A percentile compares a stretch with the other conserved stretches of the same genome.
These are phyloP conservation scores for Hymenoscyphus scutula DNA, from an alignment of 2,329 filamentous ascomycete genomes.

Conservation along the genomic window DNA sequence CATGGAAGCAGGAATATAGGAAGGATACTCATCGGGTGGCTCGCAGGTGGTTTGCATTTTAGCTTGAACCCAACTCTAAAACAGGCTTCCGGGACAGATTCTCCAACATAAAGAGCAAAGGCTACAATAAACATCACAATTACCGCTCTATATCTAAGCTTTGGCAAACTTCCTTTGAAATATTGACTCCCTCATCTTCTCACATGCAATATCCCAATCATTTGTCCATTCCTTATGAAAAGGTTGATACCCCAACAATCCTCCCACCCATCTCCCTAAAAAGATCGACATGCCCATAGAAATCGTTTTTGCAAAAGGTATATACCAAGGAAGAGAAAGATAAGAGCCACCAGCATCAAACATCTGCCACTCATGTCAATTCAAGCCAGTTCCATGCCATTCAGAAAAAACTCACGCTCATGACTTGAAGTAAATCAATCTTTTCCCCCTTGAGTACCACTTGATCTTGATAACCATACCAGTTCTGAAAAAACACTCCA, in stretches of 20 bases:
- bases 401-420: slow-evolving; percentile 1
- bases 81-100: not conserved
- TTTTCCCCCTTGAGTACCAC: not conserved
- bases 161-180: slow-evolving; percentile 11
- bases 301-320: slow-evolving; percentile 1
- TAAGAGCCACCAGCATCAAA: slow-evolving; percentile 12
- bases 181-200: slow-evolving; percentile 1
- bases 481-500: slow-evolving; percentile 39
- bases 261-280: slow-evolving; percentile 10
- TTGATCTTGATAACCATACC: slow-evolving; percentile 33
- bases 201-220: slow-evolving; percentile 11
- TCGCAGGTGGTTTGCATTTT: not conserved
- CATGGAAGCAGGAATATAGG: not conserved
- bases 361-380: not conserved
- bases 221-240: slow-evolving; percentile 10
- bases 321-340: slow-evolving; percentile 7
- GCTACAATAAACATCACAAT: not conserved
- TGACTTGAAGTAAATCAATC: slow-evolving; percentile 8
- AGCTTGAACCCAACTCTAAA: not conserved
- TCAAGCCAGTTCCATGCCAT: too few species aligned
- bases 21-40: not conserved
- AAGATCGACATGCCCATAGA: slow-evolving; percentile 2
- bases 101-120: not conserved
- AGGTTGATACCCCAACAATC: slow-evolving; percentile 9
- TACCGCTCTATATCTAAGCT: not conserved